Base-by-base conservation (phyloP, 257 asterid genomes). In the Schizonepeta tenuifolia region DNA sequence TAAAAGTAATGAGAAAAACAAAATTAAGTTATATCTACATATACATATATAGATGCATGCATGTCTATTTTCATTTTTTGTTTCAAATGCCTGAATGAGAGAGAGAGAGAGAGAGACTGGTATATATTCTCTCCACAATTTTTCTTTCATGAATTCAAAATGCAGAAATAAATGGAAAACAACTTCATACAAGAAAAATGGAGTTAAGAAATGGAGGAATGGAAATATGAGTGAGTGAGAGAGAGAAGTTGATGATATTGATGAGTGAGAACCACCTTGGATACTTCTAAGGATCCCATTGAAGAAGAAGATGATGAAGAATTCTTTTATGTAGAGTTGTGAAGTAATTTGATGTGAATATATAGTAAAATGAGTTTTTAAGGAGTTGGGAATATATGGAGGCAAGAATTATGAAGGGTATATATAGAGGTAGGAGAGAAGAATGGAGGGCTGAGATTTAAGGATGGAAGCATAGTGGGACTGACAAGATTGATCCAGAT, bases 281-380 rank as follows among this genome's bases (percentile, higher is more conserved):
- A 81, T 5, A 83, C 57, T 68, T 86, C 82, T 20, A 89, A 76
- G 75, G 80, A 69, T 58, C 87, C 89, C 97, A 91, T 91, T 65
- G 83, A 73, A 69, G 82, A 44, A 71, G 83, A 55, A 33, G 74
- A 9, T 68, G 82, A 7, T n/a, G 53, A 51, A 78, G 49, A 47
- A 2, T 58, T 15, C 7, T 31, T 5, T 31, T 10, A 12, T n/a
- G 20, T 21, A 70, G 24, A 17, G 66, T 35, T 72, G 38, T 66
- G 78, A 65, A 24, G 12, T 46, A 18, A 22, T 35, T 51, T 36
- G 70, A 77, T 65, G 59, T 14, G 40, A 10, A 55, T 9, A 26
- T 35, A 35, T 0, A 35, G 6, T 1, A 4, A 5, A 3, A 44
- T n/a, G 20, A 51, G 7, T 55, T 41, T 65, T 40, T 31, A 9